Percentiles rank a stretch among this genome's conserved stretches.
Evolutionary conservation across 345 rosid species (phyloP).

Genomic region (Physaria fendleri): DNA sequence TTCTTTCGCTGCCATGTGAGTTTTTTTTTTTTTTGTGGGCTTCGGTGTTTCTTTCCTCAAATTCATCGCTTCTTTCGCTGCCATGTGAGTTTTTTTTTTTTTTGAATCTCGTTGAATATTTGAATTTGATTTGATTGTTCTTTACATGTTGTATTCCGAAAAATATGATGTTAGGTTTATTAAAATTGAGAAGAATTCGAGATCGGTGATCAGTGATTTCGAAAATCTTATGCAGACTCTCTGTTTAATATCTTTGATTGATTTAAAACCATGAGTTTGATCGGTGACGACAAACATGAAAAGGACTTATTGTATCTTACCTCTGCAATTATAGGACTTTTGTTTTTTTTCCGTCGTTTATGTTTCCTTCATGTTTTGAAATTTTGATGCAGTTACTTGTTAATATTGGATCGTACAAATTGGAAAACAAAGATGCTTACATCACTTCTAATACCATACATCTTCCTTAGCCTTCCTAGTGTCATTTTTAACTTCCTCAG

Average conservation of each 20-base stretch:
- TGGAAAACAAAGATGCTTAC: slow-evolving; percentile 95
- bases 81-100: slow-evolving; percentile 52
- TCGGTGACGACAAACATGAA: background rate
- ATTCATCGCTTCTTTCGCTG: slow-evolving; percentile 74
- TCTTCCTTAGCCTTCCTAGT: slow-evolving; percentile 74
- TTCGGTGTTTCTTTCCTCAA: slow-evolving; percentile 70
- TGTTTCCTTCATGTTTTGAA: background rate
- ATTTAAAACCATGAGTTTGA: background rate
- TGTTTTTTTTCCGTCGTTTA: background rate
- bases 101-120: background rate
- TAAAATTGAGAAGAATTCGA: background rate
- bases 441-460: slow-evolving; percentile 80
- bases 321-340: background rate
- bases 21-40: slow-evolving; percentile 32
- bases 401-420: slow-evolving; percentile 85
- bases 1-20: slow-evolving; percentile 77
- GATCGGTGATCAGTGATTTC: background rate
- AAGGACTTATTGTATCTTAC: background rate
- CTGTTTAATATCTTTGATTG: background rate
- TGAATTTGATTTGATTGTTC: background rate
- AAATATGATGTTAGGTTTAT: background rate
- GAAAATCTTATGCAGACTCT: no score
- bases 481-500: slow-evolving; percentile 59
- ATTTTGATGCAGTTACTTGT: slow-evolving; percentile 54
- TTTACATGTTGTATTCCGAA: background rate